Base-by-base conservation (phyloP, 2,329 filamentous ascomycete genomes). In the Dothiorella sarmentorum region DNA sequence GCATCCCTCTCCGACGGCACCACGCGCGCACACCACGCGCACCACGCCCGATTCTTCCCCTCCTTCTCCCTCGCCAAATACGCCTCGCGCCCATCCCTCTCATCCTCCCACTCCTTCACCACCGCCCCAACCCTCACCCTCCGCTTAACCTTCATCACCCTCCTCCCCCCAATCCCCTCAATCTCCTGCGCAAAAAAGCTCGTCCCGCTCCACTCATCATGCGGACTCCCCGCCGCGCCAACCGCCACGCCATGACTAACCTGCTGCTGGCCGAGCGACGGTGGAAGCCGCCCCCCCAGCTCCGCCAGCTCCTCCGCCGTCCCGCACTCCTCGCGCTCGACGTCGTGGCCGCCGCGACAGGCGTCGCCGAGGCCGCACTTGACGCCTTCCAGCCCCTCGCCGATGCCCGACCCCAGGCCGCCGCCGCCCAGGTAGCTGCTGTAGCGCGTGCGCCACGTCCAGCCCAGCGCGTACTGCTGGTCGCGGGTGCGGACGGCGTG, bases 371-470 rank as follows among this genome's bases (percentile, higher is more conserved):
- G 85, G 0, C 91, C 92, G 69, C 92, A 97, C 63, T 90, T 86
- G 13, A 97, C 91, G 27, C 91, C 92, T 65, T 93, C 87, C 67
- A 91, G 87, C 29, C 91, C 91, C 65, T 96, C 90, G 42, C 91
- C 91, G 27, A 96, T 90, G 4, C 92, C 92, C 0, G 89, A 92
- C 22, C 91, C 91, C 0, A 95, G 80, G 2, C 90, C 90, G 18
- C 92, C 88, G 0, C 90, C 90, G 18, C 92, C 88, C 0, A 90
- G 85, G 63, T 90, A 88, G 15, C 80, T 80, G 35, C 87, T 87
- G 71, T 96, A 97, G 22, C 90, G 85, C 38, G 85, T 90, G 52
- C 92, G 86, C 92, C 92, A 97, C 62, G 85, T 88, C 91, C 92
- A 97, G 57, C 92, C 90, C 3, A 82, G 78, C 42, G 79, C 71